Conservation (phyloP, 306 rosid species). For the Vigna mungo region DNA sequence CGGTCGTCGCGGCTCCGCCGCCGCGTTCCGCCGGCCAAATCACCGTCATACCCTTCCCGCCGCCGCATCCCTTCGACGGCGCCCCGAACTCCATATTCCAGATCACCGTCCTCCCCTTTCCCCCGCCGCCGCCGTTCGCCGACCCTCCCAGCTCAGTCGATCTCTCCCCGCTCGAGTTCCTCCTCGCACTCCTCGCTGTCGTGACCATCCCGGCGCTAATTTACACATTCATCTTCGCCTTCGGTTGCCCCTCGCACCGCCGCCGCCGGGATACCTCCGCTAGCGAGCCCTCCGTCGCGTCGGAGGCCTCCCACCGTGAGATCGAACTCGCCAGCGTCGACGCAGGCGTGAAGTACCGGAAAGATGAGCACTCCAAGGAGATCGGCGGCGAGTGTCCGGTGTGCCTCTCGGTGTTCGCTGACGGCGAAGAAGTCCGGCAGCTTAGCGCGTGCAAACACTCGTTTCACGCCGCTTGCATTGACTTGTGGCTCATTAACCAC, state of each 20-base stretch:
- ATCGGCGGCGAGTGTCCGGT: constrained; percentile 77
- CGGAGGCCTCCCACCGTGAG: constrained; percentile 38
- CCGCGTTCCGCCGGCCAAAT: constrained; percentile 14
- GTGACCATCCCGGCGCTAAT: constrained; percentile 77
- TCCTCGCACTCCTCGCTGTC: constrained; percentile 74
- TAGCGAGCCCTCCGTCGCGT: constrained; percentile 39
- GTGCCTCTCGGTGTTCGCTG: constrained; percentile 68
- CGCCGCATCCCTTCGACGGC: constrained; percentile 54
- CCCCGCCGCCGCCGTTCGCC: constrained; percentile 51
- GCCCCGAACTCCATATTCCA: constrained; percentile 49
- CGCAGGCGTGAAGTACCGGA: constrained; percentile 50
- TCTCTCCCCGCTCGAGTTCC: constrained; percentile 83
- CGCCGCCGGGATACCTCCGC: constrained; percentile 37
- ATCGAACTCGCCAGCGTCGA: constrained; percentile 9
- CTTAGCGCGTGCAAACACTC: constrained; percentile 73
- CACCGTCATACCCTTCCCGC: background rate
- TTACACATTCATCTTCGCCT: constrained; percentile 73
- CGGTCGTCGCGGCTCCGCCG: constrained; percentile 32
- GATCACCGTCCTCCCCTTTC: constrained; percentile 34
- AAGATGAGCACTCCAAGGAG: constrained; percentile 55
- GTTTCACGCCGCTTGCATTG: constrained; percentile 70
- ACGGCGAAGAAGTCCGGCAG: constrained; percentile 73
- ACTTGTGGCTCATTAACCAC: constrained; percentile 69
- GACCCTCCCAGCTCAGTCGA: constrained; percentile 56
- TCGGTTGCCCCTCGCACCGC: constrained; percentile 65